Evolutionary conservation across 768 basidiomycete species (phyloP), one percentile per base, ranked within the genome.

Genomic region (Lentinula edodes): DNA sequence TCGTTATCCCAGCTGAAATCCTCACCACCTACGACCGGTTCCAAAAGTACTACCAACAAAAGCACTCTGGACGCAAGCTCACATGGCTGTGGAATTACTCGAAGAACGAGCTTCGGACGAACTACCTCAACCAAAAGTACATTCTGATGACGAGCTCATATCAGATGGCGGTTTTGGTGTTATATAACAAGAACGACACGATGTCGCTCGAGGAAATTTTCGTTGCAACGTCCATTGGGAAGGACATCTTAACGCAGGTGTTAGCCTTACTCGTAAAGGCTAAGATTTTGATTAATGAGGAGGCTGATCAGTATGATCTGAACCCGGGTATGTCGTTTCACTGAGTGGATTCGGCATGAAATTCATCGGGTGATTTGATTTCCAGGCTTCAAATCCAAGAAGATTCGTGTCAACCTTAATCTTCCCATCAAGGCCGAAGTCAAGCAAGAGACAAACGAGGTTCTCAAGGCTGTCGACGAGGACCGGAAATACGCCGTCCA

Each of bases 1-100:
- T 95, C 72, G 84, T 87, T 64, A 90, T 98, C 58, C 97, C 97
- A 0, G 74, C 84, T 2, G 95, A 98, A 72, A 88, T 99, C 61
- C 78, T 87, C 18, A 82, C 90, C 20, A 93, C 90, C 6, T 94
- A 95, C 71, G 90, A 95, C 62, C 86, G 93, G 48, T 99, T 98
- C 81, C 85, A 87, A 63, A 85, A 87, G 63, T 98, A 94, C 79
- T 98, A 98, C 73, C 91, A 93, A 70, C 87, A 86, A 70, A 94
- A 95, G 73, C 93, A 96, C 72, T 91, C 89, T 2, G 96, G 95
- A 15, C 89, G 96, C 62, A 96, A 96, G 70, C 83, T 99, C 45
- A 95, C 93, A 0, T 99, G 96, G 96, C 76, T 98, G 10, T 99
- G 97, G 97, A 96, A 98, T 69, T 93, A 95, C 72, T 94, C 89